phyloP scores from a whole-genome alignment of 768 basidiomycete species.

The Hydnomerulius pinastri region DNA sequence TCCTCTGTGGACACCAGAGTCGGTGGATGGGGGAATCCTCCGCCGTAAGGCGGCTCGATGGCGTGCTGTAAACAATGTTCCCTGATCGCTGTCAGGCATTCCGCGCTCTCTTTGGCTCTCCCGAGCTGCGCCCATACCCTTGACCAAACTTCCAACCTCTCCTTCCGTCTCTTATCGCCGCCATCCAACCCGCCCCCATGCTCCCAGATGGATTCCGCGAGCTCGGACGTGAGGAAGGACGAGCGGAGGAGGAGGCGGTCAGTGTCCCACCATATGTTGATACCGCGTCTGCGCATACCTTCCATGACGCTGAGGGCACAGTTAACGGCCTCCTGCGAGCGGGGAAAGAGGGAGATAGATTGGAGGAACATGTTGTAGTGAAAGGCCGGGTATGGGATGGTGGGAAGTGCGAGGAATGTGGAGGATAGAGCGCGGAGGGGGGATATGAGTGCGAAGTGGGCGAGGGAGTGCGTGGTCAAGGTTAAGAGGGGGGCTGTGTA shows the following conservation, averaged over 20 bases:
- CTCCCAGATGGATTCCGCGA: conserved; percentile 47
- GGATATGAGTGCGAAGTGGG: conserved; percentile 47
- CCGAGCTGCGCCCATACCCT: conserved; percentile 21
- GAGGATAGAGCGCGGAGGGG: conserved; percentile 48
- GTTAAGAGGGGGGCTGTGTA: conserved; percentile 47
- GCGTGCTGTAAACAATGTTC: conserved; percentile 19
- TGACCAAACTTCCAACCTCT: conserved; percentile 17
- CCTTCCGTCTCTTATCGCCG: conserved; percentile 1
- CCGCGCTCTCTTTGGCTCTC: conserved; percentile 40
- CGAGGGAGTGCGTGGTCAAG: conserved; percentile 49
- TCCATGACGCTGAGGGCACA: conserved; percentile 43
- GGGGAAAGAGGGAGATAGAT: conserved; percentile 46
- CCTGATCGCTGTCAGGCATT: conserved; percentile 44
- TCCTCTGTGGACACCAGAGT: neutral
- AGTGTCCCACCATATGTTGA: conserved; percentile 43
- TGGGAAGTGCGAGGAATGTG: conserved; percentile 38
- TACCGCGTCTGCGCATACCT: conserved; percentile 48
- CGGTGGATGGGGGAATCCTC: neutral
- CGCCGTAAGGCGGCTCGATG: conserved; percentile 23
- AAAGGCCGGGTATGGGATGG: conserved; percentile 23
- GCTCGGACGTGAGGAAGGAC: conserved; percentile 49
- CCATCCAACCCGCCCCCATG: neutral
- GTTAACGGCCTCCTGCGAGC: conserved; percentile 41
- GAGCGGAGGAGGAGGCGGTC: conserved; percentile 49
- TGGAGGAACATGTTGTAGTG: conserved; percentile 57